phyloP scores from a whole-genome alignment of 768 basidiomycete genomes.

The Podaxis sp. region DNA sequence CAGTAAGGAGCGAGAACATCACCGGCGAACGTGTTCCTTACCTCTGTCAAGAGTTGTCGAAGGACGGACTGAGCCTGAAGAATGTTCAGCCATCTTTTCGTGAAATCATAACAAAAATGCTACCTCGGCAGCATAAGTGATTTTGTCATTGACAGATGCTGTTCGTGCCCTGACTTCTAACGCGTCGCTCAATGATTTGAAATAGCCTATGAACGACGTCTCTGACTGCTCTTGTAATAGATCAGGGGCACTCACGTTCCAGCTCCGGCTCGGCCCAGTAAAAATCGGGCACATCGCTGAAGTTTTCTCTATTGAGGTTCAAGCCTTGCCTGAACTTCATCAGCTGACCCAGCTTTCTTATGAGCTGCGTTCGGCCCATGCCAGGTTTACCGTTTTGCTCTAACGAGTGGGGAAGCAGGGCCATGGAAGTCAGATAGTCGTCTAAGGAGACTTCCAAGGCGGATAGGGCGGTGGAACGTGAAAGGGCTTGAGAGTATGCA shows the following conservation, averaged over 20 bases:
- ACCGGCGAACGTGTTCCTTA: constrained; percentile 19
- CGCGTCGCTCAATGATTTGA: constrained; percentile 79
- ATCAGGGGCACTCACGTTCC: constrained; percentile 49
- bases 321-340: constrained; percentile 91
- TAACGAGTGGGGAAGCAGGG: constrained; percentile 70
- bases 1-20: not conserved
- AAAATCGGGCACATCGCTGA: constrained; percentile 85
- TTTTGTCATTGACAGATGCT: constrained; percentile 84
- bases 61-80: constrained; percentile 72
- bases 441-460: constrained; percentile 85
- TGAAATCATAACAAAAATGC: not conserved
- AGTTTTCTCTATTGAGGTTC: constrained; percentile 86
- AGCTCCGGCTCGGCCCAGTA: constrained; percentile 94
- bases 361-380: constrained; percentile 73
- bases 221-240: not conserved
- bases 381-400: constrained; percentile 81
- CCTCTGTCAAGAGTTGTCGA: constrained; percentile 86
- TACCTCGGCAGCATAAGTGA: constrained; percentile 79
- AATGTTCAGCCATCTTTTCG: not conserved
- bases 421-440: constrained; percentile 77
- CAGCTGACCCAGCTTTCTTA: constrained; percentile 88
- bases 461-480: constrained; percentile 83
- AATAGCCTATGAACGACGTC: constrained; percentile 48
- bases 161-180: constrained; percentile 84
- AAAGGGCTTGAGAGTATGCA: constrained; percentile 87